Base-by-base conservation (phyloP, 805 yeast species). In the Zygotorulaspora danielsina region DNA sequence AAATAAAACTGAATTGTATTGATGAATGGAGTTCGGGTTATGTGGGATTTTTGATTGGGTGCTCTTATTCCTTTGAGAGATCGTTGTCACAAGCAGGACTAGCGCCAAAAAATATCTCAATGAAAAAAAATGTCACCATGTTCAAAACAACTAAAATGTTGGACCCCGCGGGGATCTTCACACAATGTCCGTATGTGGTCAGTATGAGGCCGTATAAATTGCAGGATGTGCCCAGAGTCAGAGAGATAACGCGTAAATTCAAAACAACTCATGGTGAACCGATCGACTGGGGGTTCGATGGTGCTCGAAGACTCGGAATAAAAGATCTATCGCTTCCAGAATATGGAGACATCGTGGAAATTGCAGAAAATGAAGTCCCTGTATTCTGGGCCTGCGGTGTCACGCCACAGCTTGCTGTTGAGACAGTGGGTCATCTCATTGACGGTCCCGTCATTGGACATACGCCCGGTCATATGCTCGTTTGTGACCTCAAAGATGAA, bases 371-470 rank as follows among this genome's bases (percentile, higher is more conserved):
- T 31, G 71, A 68, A 37, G 41, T 68, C 3, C 72, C 73, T 2
- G 70, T 67, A 2, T 68, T 69, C 39, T 69, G 72, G 72, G 72
- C 64, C 1, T 68, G 72, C 40, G 72, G 72, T 5, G 70, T 69
- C 16, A 67, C 72, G 7, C 69, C 72, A 65, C 38, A 39, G 7
- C 36, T 34, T 10, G 42, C 38, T 11, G 29, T 34, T 24, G 42
- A 34, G 17, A 39, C 38, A 5, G 31, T 34, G 7, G 66, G 63
- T 12, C 15, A 27, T 27, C 15, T 27, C 6, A 27, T 64, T 11
- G 46, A 50, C 11, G 70, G 66, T 4, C 46, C 44, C 6, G 60
- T 59, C 2, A 54, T 65, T 49, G 57, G 63, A 1, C 71, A 66
- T 41, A 46, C 56, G 7, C 67, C 70, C 10, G 70, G 70, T 0